phyloP scores from a whole-genome alignment of 2,329 filamentous ascomycete species.

The Sarocladium kiliense region DNA sequence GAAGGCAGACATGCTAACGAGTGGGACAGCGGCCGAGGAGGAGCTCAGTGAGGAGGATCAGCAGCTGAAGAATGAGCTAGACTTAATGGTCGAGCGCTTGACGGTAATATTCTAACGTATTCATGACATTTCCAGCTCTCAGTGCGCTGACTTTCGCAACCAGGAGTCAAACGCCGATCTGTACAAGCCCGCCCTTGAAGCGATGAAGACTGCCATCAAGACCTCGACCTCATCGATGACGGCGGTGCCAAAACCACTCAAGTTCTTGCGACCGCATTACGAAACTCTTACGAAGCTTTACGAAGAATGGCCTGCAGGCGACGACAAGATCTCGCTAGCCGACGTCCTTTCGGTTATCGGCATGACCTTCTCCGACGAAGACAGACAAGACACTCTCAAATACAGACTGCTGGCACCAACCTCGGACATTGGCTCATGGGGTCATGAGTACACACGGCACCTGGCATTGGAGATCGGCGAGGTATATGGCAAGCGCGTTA shows the following conservation, averaged over 20 bases:
- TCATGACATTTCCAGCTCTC: not conserved
- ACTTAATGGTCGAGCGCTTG: conserved; percentile 95
- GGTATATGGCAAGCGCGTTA: conserved; percentile 83
- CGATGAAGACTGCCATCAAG: conserved; percentile 98
- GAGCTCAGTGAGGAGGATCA: conserved; percentile 98
- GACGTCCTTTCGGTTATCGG: conserved; percentile 96
- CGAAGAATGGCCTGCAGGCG: conserved; percentile 78
- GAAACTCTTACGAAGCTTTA: conserved; percentile 82
- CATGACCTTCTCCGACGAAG: conserved; percentile 98
- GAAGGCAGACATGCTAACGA: conserved; percentile 10
- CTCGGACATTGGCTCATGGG: conserved; percentile 93
- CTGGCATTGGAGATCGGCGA: conserved; percentile 92
- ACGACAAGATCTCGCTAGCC: conserved; percentile 84
- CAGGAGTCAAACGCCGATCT: conserved; percentile 82
- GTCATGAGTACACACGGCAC: conserved; percentile 96
- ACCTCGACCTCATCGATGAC: conserved; percentile 99
- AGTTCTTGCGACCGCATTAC: conserved; percentile 96
- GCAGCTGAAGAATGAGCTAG: conserved; percentile 94
- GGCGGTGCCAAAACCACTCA: conserved; percentile 94
- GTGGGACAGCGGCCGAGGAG: conserved; percentile 49
- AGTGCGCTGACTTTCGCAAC: not conserved
- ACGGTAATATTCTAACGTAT: conserved; percentile 51
- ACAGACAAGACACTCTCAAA: conserved; percentile 91
- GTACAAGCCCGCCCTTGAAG: conserved; percentile 88
- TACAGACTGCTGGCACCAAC: conserved; percentile 87